phyloP scores from a whole-genome alignment of 2,329 filamentous ascomycete genomes.

The Diplocarpon rosae region DNA sequence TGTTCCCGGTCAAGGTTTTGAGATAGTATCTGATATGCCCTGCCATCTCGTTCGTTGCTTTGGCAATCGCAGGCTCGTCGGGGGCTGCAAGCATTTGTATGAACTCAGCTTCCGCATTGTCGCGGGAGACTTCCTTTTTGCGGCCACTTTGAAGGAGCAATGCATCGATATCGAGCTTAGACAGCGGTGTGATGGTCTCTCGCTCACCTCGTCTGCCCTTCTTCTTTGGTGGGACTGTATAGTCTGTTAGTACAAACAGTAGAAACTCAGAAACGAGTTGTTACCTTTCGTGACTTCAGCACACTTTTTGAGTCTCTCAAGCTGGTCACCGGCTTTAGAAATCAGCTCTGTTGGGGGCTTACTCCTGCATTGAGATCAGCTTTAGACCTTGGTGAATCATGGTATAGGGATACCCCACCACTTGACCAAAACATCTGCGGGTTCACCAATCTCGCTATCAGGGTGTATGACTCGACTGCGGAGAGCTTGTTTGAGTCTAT shows the following conservation, averaged over 20 bases:
- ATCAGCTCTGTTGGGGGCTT: constrained; percentile 58
- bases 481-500: constrained; percentile 79
- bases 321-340: constrained; percentile 39
- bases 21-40: constrained; percentile 59
- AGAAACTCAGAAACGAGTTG: not conserved
- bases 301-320: constrained; percentile 54
- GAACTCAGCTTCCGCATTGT: constrained; percentile 85
- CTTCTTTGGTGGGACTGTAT: constrained; percentile 62
- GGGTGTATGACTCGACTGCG: constrained; percentile 71
- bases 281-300: constrained; percentile 77
- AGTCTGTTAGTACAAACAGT: constrained; percentile 14
- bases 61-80: constrained; percentile 41
- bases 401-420: constrained; percentile 36
- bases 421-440: constrained; percentile 54
- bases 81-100: constrained; percentile 61
- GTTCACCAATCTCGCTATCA: constrained; percentile 48
- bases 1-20: constrained; percentile 30
- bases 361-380: constrained; percentile 26
- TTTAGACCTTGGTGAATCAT: not conserved
- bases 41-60: constrained; percentile 65
- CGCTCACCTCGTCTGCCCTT: constrained; percentile 55
- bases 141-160: constrained; percentile 55
- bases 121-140: constrained; percentile 40
- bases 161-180: constrained; percentile 75
- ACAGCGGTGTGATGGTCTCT: constrained; percentile 70